A percentile compares a stretch with the other conserved stretches of the same genome.
phyloP scores from a whole-genome alignment of 2,329 filamentous ascomycete genomes.

The Periconia sp. region DNA sequence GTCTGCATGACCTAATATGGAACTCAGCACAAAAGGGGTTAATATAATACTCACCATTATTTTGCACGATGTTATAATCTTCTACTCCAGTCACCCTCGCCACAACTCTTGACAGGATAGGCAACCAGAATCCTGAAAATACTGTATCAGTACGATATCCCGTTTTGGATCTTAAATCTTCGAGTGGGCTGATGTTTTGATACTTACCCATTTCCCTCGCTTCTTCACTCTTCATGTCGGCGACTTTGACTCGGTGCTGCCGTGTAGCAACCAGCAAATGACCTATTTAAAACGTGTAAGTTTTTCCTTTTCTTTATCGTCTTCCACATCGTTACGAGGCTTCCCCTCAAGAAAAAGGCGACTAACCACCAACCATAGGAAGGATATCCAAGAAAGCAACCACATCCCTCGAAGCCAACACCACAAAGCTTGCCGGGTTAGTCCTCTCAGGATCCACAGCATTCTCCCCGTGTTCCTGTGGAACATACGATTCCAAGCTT shows the following conservation, averaged over 20 bases:
- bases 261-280: conserved; percentile 84
- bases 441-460: conserved; percentile 27
- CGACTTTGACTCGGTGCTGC: conserved; percentile 74
- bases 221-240: conserved; percentile 66
- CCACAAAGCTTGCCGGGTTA: conserved; percentile 55
- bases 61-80: conserved; percentile 97
- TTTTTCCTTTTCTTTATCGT: not conserved
- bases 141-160: not conserved
- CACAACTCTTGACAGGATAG: conserved; percentile 72
- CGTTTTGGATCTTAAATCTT: not conserved
- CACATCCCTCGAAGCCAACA: conserved; percentile 75
- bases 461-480: conserved; percentile 16
- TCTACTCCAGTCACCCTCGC: conserved; percentile 67
- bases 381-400: conserved; percentile 93
- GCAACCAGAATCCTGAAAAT: conserved; percentile 57
- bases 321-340: too few species aligned
- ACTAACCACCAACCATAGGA: conserved; percentile 71
- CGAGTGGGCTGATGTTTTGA: not conserved
- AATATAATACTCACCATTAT: conserved; percentile 66
- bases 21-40: conserved; percentile 2
- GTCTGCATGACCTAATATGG: not conserved
- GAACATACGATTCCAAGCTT: conserved; percentile 22
- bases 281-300: conserved; percentile 7
- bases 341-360: not conserved
- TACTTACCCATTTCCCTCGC: conserved; percentile 65